These are phyloP conservation scores for Medicago lupulina DNA, from an alignment of 306 rosid species.

Conservation along the genomic window DNA sequence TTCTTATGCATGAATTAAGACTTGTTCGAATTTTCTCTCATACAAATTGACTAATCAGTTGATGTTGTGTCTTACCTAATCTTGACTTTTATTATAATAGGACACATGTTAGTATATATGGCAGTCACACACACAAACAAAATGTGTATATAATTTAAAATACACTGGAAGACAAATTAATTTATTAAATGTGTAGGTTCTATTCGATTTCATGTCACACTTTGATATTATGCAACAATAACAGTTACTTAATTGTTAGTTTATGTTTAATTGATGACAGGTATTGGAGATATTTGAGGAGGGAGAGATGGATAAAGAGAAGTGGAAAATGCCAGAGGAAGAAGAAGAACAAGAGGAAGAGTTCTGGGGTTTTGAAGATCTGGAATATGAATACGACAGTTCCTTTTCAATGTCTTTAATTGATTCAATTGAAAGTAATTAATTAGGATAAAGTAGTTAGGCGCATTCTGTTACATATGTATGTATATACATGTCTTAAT, in stretches of 20 bases:
- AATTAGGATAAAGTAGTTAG: conserved; percentile 5
- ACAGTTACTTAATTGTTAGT: neutral
- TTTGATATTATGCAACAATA: neutral
- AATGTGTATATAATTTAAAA: neutral
- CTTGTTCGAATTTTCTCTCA: conserved; percentile 29
- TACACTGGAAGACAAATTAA: neutral
- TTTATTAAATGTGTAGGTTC: conserved; percentile 20
- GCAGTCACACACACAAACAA: conserved; percentile 10
- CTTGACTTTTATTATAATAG: conserved; percentile 34
- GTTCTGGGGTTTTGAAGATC: conserved; percentile 90
- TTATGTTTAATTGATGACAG: conserved; percentile 44
- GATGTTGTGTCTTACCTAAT: conserved; percentile 57
- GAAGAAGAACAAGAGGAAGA: conserved; percentile 74
- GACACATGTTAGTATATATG: conserved; percentile 18
- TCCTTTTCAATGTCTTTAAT: conserved; percentile 76
- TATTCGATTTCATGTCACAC: neutral
- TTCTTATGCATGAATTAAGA: conserved; percentile 27
- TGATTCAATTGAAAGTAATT: conserved; percentile 60
- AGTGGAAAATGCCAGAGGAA: conserved; percentile 88
- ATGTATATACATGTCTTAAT: conserved; percentile 31
- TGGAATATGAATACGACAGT: conserved; percentile 79
- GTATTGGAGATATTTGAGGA: conserved; percentile 82
- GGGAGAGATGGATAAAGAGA: conserved; percentile 64
- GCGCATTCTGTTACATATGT: conserved; percentile 31
- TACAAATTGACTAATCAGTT: conserved; percentile 26